Base-by-base conservation (phyloP, 805 yeast species). In the Lipomyces orientalis region DNA sequence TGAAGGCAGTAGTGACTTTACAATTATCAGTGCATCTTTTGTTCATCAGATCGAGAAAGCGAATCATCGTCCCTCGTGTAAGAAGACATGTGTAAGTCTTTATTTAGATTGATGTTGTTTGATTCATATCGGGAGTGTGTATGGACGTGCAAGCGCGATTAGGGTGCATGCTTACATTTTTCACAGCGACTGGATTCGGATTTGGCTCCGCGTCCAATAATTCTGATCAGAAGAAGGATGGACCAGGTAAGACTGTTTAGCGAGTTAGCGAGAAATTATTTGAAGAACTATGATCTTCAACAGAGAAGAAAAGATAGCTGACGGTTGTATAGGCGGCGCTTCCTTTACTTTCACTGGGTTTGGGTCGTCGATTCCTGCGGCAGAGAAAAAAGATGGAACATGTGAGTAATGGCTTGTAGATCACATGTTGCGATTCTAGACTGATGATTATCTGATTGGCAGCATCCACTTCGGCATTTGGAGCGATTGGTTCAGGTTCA, bases 221-320 rank as follows among this genome's bases (percentile, higher is more conserved):
- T 52, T 22, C 62, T 29, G 65, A 62, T 52, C 61, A 57, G 39
- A 62, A 52, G 46, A 57, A 62, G 37, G 65, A 62, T 51, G 61
- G 58, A 35, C 35, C 60, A n/a, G 33, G 65, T 62, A 35, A 22
- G 65, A 25, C 19, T 46, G 35, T 39, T 2, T 55, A 25, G 35
- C 54, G 22, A 33, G n/a, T 35, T 57, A 10, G 9, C 14, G 12
- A 16, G 43, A 14, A 37, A 22, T 9, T 31, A 35, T 16, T 58
- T 52, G 60, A n/a, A 4, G 33, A 22, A 43, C 25, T 1, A 10
- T 8, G 12, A 22, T 12, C n/a, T 12, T 25, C 61, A 34, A 10
- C 31, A 7, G n/a, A 1, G 37, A n/a, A 9, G 22, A 33, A 19
- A 12, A 16, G 12, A 19, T 29, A 2, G 37, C 58, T n/a, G 43